Evolutionary conservation across 345 rosid species (phyloP), one percentile per base, ranked within the genome.

Genomic region (Gossypium herbaceum): DNA sequence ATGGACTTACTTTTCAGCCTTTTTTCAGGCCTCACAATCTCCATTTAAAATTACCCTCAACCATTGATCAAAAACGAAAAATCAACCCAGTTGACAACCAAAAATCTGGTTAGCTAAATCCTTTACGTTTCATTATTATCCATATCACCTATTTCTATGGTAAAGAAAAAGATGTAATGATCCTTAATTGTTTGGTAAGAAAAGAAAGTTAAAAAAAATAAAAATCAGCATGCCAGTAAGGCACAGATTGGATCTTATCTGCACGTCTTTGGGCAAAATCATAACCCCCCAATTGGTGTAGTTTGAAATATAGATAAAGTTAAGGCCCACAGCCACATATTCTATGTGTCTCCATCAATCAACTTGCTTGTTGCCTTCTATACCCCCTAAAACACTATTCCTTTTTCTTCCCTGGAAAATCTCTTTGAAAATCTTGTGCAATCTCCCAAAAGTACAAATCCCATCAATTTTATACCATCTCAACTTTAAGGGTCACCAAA

Each of bases 251-350:
- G 54, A 44, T 45, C 70, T 66, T 66, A 66, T 66, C 70, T 66
- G 44, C 54, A 44, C 5, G 20, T 44, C 52, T 66, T 48, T n/a
- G 1, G 70, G 54, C 54, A 66, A 11, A 66, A 66, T 66, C 70
- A 66, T 44, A 66, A 20, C 29, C 54, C 70, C 44, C 70, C 54
- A 44, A 57, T 57, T 39, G 10, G 24, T 39, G 47, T 17, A 2
- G 51, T 73, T 51, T n/a, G 3, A 43, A 63, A 22, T 20, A 51
- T 41, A 63, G 82, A 78, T 78, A 73, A 85, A 13, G 12, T 55
- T 22, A 10, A 57, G 86, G 81, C 78, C 88, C 82, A 81, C 85
- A 73, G 1, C 61, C 77, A 63, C 80, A 51, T 29, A 54, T 61
- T 74, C 58, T 39, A 0, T 68, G 61, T 3, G 58, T 80, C 62